Evolutionary conservation across 73 alveolate species (phyloP).

Genomic region (Tetrahymena borealis): DNA sequence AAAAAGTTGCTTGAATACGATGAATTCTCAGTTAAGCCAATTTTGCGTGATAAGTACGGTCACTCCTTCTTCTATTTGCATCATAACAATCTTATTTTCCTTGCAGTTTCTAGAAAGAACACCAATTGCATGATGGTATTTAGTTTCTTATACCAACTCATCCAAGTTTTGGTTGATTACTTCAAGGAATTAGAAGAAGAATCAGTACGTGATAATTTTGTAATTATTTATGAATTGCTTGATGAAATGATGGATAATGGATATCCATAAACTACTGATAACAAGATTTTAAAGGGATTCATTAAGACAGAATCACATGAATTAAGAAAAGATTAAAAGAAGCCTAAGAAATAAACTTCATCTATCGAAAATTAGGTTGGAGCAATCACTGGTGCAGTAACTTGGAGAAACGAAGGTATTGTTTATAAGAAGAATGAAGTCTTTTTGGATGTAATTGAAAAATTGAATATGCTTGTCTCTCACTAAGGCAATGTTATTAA

Average conservation of each 20-base stretch:
- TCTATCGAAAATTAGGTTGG: constrained; percentile 51
- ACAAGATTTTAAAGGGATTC: constrained; percentile 72
- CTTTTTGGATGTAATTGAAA: constrained; percentile 61
- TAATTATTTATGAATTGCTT: constrained; percentile 93
- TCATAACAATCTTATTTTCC: constrained; percentile 68
- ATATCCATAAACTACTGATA: constrained; percentile 97
- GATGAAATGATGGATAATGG: constrained; percentile 99
- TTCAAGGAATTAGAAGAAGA: constrained; percentile 97
- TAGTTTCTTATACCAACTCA: constrained; percentile 86
- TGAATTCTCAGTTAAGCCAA: constrained; percentile 80
- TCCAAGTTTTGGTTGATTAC: constrained; percentile 87
- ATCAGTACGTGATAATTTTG: constrained; percentile 95
- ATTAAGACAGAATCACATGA: constrained; percentile 92
- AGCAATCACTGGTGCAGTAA: constrained; percentile 79
- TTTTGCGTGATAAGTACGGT: constrained; percentile 79
- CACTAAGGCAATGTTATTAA: constrained; percentile 12
- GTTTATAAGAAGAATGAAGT: constrained; percentile 91
- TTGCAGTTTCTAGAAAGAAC: constrained; percentile 89
- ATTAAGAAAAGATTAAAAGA: constrained; percentile 42
- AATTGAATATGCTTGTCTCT: constrained; percentile 54
- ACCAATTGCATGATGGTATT: constrained; percentile 93
- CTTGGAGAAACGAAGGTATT: constrained; percentile 85
- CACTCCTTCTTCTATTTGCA: constrained; percentile 89
- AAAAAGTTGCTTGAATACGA: constrained; percentile 79
- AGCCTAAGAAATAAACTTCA: constrained; percentile 42